These are phyloP conservation scores for Linderniella brevidens DNA, from an alignment of 257 asterid genomes.

Conservation along the genomic window DNA sequence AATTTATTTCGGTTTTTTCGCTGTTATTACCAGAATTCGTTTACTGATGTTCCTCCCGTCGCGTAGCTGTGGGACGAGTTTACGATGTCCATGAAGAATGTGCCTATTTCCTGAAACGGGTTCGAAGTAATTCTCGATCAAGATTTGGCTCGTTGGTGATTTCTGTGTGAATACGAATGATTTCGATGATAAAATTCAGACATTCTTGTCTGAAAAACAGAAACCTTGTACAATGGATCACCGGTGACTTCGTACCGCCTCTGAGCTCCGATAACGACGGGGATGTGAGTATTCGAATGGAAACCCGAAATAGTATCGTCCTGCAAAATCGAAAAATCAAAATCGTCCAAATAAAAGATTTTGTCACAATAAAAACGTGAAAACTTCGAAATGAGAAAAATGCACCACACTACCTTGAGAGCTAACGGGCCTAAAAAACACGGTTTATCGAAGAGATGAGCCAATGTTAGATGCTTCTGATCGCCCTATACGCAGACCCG, in stretches of 20 bases:
- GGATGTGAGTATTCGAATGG: slow-evolving; percentile 85
- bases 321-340: slow-evolving; percentile 21
- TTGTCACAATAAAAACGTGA: too few species aligned
- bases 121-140: not conserved
- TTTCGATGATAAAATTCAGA: not conserved
- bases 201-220: too few species aligned
- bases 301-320: slow-evolving; percentile 66
- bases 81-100: slow-evolving; percentile 59
- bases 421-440: slow-evolving; percentile 85
- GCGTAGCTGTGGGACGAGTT: slow-evolving; percentile 86
- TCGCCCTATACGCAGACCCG: slow-evolving; percentile 53
- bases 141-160: too few species aligned
- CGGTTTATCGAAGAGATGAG: slow-evolving; percentile 88
- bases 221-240: slow-evolving; percentile 63
- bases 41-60: slow-evolving; percentile 82
- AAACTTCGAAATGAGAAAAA: not conserved
- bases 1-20: not conserved
- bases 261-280: slow-evolving; percentile 79
- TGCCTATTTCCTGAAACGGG: slow-evolving; percentile 48
- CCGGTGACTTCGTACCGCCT: slow-evolving; percentile 90
- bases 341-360: too few species aligned
- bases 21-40: slow-evolving; percentile 56
- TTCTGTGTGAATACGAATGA: too few species aligned
- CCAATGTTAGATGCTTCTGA: slow-evolving; percentile 59
- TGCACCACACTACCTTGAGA: slow-evolving; percentile 29